Conservation (phyloP, 2,329 filamentous ascomycete species). For the Alternaria arbusti region DNA sequence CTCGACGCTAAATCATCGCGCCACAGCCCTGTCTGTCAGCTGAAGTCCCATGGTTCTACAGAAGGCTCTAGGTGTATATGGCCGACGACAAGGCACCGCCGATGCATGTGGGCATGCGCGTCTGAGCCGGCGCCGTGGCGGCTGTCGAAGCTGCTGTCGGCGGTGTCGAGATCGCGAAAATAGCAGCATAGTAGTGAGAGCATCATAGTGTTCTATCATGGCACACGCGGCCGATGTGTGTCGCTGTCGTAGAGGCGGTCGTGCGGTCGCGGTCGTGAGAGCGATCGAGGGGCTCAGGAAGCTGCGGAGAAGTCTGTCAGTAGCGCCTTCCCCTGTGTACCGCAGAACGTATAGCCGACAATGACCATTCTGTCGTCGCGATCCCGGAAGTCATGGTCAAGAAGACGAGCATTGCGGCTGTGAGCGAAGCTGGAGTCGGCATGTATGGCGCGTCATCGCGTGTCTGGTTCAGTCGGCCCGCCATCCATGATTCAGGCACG, state of each 20-base stretch:
- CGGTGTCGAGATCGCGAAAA: background rate
- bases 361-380: background rate
- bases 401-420: background rate
- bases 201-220: background rate
- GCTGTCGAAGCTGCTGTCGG: background rate
- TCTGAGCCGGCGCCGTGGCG: background rate
- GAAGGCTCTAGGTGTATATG: background rate
- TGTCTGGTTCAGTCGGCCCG: background rate
- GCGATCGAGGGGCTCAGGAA: background rate
- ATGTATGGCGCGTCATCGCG: background rate
- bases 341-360: background rate
- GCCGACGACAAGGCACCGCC: background rate
- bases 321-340: background rate
- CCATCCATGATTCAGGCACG: background rate
- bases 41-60: background rate
- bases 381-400: background rate
- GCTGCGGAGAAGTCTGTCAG: background rate
- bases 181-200: background rate
- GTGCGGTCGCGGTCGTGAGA: background rate
- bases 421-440: background rate
- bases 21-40: background rate
- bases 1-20: background rate
- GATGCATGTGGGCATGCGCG: background rate
- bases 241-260: background rate
- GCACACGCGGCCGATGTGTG: background rate